Conservation (phyloP, 169 alveolate genomes). For the Eimeria tenella region DNA sequence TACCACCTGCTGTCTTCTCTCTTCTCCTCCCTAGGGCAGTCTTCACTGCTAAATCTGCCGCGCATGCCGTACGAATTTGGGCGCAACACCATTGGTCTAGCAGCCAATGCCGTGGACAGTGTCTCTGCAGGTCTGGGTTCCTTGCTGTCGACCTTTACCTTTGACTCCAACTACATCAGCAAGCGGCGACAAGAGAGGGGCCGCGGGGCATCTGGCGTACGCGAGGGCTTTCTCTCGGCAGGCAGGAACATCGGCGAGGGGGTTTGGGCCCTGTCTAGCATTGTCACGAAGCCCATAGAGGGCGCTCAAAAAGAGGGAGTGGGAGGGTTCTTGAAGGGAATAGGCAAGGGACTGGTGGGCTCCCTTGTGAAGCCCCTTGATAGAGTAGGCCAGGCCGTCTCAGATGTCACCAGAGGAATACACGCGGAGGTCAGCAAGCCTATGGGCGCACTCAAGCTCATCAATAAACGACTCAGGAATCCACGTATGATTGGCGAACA, state of each 20-base stretch:
- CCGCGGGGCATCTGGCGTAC: constrained; percentile 85
- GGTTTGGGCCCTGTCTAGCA: constrained; percentile 89
- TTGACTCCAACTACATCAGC: constrained; percentile 92
- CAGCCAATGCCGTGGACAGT: constrained; percentile 92
- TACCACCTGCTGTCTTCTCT: constrained; percentile 84
- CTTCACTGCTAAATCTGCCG: constrained; percentile 92
- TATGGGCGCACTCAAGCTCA: constrained; percentile 31
- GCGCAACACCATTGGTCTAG: constrained; percentile 90
- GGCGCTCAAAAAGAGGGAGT: constrained; percentile 94
- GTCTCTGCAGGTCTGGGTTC: constrained; percentile 90
- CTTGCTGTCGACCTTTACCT: constrained; percentile 90
- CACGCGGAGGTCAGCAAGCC: constrained; percentile 52
- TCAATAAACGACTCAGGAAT: neutral
- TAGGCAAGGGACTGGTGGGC: constrained; percentile 93
- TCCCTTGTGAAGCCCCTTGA: constrained; percentile 92
- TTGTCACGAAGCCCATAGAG: constrained; percentile 93
- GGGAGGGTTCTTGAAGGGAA: constrained; percentile 92
- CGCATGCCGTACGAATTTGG: constrained; percentile 92
- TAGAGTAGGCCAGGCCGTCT: constrained; percentile 90
- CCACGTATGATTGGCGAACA: constrained; percentile 34
- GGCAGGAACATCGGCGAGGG: constrained; percentile 93
- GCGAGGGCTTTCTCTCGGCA: constrained; percentile 90
- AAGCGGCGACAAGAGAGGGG: constrained; percentile 87
- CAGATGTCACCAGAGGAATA: constrained; percentile 8
- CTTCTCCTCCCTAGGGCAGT: constrained; percentile 91